A percentile compares a stretch with the other conserved stretches of the same genome.
phyloP scores from a whole-genome alignment of 768 basidiomycete genomes.

The Xanthoconium purpureum region DNA sequence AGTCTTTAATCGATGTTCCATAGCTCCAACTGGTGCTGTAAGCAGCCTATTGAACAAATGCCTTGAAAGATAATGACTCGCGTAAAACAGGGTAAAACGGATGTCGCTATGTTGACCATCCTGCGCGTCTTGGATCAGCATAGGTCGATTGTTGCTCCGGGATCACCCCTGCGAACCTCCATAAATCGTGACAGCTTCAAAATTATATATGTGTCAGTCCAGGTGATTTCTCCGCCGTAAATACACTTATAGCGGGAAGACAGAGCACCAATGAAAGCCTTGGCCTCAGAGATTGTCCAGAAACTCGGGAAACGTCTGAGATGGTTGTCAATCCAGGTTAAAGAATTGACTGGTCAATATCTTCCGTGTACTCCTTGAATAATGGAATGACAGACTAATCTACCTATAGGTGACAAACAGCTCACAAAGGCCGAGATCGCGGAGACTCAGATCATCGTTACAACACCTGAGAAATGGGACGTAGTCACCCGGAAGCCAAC shows the following conservation, averaged over 20 bases:
- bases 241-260: background rate
- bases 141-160: constrained; percentile 32
- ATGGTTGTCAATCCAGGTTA: constrained; percentile 84
- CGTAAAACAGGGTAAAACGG: constrained; percentile 86
- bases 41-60: constrained; percentile 28
- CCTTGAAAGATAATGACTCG: constrained; percentile 2
- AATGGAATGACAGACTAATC: background rate
- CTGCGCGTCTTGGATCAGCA: constrained; percentile 85
- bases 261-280: constrained; percentile 97
- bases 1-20: background rate
- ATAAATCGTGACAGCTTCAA: constrained; percentile 81
- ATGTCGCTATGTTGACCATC: constrained; percentile 92
- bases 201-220: constrained; percentile 88
- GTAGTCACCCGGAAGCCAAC: constrained; percentile 97
- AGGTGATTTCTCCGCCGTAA: background rate
- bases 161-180: constrained; percentile 39
- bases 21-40: constrained; percentile 97
- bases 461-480: constrained; percentile 99
- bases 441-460: constrained; percentile 95
- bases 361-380: background rate
- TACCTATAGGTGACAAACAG: constrained; percentile 81
- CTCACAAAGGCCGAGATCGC: constrained; percentile 90
- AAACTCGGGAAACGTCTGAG: constrained; percentile 87
- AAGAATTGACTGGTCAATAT: constrained; percentile 79
- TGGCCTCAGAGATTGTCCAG: constrained; percentile 92